phyloP scores from a whole-genome alignment of 2,329 filamentous ascomycete genomes.

The Coniella lustricola region DNA sequence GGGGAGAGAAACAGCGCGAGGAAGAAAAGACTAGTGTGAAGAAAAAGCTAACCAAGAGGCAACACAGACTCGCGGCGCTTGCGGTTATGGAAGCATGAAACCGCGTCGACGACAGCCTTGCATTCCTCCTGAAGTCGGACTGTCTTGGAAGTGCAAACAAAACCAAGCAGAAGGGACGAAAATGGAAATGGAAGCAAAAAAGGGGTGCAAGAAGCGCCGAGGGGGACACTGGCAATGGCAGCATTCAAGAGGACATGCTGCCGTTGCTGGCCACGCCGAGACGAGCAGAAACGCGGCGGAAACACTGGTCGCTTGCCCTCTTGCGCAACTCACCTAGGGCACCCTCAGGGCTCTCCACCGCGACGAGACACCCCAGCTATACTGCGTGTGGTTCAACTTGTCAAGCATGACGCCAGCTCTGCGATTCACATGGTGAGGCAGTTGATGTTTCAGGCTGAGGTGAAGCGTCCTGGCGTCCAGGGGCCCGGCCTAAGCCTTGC shows the following conservation, averaged over 20 bases:
- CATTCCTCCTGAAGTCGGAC: slow-evolving; percentile 3
- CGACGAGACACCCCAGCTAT: slow-evolving; percentile 11
- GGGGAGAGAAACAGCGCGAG: neutral
- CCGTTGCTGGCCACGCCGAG: slow-evolving; percentile 5
- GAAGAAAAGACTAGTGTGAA: no score
- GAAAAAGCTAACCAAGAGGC: no score
- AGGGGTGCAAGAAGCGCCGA: neutral
- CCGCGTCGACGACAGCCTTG: neutral
- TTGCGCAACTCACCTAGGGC: neutral
- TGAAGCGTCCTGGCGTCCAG: slow-evolving; percentile 17
- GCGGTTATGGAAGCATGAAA: slow-evolving; percentile 8
- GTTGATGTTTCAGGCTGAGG: slow-evolving; percentile 14
- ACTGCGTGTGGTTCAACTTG: neutral
- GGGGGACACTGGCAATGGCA: neutral
- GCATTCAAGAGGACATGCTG: neutral
- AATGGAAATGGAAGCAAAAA: neutral
- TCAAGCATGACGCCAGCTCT: slow-evolving; percentile 18
- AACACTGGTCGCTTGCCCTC: slow-evolving; percentile 9
- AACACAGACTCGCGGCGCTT: slow-evolving; percentile 4
- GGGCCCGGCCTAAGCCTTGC: slow-evolving; percentile 6
- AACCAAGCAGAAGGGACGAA: slow-evolving; percentile 12
- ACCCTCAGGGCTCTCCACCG: slow-evolving; percentile 3
- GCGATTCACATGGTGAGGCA: slow-evolving; percentile 15
- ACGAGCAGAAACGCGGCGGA: slow-evolving; percentile 16
- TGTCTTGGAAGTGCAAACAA: slow-evolving; percentile 12